Evolutionary conservation across 257 asterid genomes (phyloP).

Genomic region (Henckelia pumila): DNA sequence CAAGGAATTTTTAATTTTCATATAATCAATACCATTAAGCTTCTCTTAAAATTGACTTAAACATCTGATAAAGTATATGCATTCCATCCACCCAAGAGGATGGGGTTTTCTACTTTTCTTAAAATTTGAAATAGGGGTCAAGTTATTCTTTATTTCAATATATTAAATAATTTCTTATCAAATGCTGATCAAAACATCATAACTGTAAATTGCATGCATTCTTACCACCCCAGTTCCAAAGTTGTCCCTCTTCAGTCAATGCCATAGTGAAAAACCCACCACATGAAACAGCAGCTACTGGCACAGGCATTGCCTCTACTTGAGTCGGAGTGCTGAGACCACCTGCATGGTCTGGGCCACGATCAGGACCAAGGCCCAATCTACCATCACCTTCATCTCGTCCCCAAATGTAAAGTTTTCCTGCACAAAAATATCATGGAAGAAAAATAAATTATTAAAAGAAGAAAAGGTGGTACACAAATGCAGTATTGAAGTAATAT

Average conservation of each 20-base stretch:
- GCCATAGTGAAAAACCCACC: slow-evolving; percentile 99
- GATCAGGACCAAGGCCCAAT: slow-evolving; percentile 92
- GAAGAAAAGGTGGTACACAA: slow-evolving; percentile 22
- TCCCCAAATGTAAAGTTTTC: slow-evolving; percentile 90
- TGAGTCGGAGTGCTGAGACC: slow-evolving; percentile 81
- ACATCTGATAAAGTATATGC: background rate
- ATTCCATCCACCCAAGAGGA: background rate
- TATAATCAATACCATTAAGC: too few species aligned
- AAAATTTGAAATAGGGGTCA: background rate
- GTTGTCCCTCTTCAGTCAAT: slow-evolving; percentile 76
- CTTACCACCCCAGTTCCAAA: slow-evolving; percentile 99
- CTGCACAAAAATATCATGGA: slow-evolving; percentile 36
- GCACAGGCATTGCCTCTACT: slow-evolving; percentile 68
- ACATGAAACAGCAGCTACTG: slow-evolving; percentile 84
- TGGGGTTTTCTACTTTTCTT: too few species aligned
- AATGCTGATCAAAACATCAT: background rate
- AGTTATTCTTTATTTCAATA: background rate
- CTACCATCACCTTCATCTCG: slow-evolving; percentile 99
- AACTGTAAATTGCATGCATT: slow-evolving; percentile 6
- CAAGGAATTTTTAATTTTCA: too few species aligned
- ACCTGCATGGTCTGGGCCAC: slow-evolving; percentile 92
- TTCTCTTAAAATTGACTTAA: background rate
- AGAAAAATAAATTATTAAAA: slow-evolving; percentile 19
- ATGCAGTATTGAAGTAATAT: slow-evolving; percentile 18
- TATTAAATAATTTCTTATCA: background rate